Evolutionary conservation across 495 filamentous ascomycete species (phyloP), one percentile per base, ranked within the genome.

Genomic region (Podospora pseudopauciseta): DNA sequence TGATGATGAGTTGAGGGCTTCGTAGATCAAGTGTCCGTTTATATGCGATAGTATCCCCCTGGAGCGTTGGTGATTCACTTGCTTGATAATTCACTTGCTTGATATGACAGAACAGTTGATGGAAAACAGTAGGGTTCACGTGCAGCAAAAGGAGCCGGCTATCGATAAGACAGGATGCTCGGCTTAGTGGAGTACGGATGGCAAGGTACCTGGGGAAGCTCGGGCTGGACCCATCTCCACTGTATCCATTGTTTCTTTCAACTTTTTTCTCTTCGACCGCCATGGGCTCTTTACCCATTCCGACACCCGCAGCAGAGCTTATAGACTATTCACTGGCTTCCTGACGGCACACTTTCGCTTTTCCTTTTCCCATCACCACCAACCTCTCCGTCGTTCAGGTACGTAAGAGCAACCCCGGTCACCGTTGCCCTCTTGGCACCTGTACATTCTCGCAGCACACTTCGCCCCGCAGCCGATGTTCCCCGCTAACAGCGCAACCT

Each of bases 401-500:
- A 67, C 58, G 65, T 34, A 20, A n/a, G 49, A 64, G 20, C 62
- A 34, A n/a, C 44, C 63, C 65, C 6, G 34, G 63, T 67, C 34
- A 26, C 68, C 60, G 65, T 18, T 30, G 19, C 39, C n/a, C 32
- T 16, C 49, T 28, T 65, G 34, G 27, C 63, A 26, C 54, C 54
- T 19, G 19, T 44, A 28, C 27, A 34, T 20, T 2, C 19, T 27
- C 6, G n/a, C 63, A 26, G 63, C 19, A 56, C 7, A 9, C 15
- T 34, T 39, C n/a, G 55, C 71, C 71, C 70, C 72, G 68, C 72
- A 70, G 28, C 66, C 53, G 19, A 26, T 49, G 72, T 72, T 64
- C 67, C 74, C 72, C 72, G 72, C 74, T 75, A 75, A 75, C 74
- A 75, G 70, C 69, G 67, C 61, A 58, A 26, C 55, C n/a, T 20